These are phyloP conservation scores for Orychophragmus violaceus DNA, from an alignment of 345 rosid species.

Conservation along the genomic window DNA sequence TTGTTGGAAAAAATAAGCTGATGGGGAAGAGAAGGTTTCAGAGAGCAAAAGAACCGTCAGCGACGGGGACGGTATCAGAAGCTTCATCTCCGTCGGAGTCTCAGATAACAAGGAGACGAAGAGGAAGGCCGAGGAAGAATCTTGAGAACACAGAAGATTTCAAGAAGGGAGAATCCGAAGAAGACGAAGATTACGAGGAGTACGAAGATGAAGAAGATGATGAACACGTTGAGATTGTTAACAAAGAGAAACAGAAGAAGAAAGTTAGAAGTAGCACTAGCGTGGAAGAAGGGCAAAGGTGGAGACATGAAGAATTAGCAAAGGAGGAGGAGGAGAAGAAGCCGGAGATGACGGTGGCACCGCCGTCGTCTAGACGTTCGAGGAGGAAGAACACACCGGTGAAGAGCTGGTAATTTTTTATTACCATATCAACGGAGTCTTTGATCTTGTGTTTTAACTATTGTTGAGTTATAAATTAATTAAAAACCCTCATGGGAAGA, in stretches of 20 bases:
- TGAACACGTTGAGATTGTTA: slow-evolving; percentile 8
- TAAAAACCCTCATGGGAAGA: neutral
- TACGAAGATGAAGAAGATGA: slow-evolving; percentile 8
- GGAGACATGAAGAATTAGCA: slow-evolving; percentile 11
- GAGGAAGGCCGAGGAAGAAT: slow-evolving; percentile 90
- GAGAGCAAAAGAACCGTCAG: slow-evolving; percentile 65
- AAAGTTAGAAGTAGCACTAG: slow-evolving; percentile 15
- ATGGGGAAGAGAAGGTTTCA: slow-evolving; percentile 80
- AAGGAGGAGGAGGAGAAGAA: slow-evolving; percentile 14
- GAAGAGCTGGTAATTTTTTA: slow-evolving; percentile 58
- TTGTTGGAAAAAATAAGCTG: neutral
- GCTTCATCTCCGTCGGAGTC: slow-evolving; percentile 31
- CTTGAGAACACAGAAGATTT: slow-evolving; percentile 32
- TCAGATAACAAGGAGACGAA: slow-evolving; percentile 47
- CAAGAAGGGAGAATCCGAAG: slow-evolving; percentile 34
- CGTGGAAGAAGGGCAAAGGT: slow-evolving; percentile 16
- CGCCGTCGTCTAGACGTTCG: slow-evolving; percentile 45
- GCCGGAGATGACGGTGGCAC: slow-evolving; percentile 19
- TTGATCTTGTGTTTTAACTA: neutral
- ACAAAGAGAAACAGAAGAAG: slow-evolving; percentile 27
- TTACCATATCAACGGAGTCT: slow-evolving; percentile 2
- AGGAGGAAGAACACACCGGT: slow-evolving; percentile 80
- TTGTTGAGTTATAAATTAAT: neutral
- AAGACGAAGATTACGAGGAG: slow-evolving; percentile 13
- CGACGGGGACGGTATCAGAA: slow-evolving; percentile 56